Evolutionary conservation across 1,284 basidiomycete genomes (phyloP).

Genomic region (Rhodotorula sp.): DNA sequence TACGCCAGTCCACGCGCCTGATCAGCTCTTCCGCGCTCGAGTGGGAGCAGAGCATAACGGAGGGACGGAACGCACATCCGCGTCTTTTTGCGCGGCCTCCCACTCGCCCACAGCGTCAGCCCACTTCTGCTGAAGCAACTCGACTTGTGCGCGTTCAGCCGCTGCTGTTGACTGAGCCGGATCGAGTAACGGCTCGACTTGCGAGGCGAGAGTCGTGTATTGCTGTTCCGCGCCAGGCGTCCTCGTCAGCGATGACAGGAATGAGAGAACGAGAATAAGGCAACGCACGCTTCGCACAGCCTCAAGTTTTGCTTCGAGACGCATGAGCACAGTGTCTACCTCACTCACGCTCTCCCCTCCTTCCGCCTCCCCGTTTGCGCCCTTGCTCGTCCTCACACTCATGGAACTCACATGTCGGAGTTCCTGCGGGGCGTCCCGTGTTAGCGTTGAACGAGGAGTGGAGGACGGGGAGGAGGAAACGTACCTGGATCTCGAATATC

Average conservation of each 20-base stretch:
- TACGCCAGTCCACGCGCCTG: background rate
- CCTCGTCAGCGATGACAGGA: no score
- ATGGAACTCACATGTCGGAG: conserved; percentile 32
- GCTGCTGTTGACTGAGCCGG: background rate
- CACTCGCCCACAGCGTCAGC: conserved; percentile 67
- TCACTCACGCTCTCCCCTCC: conserved; percentile 53
- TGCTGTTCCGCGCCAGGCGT: conserved; percentile 48
- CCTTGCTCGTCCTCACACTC: background rate
- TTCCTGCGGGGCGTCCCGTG: conserved; percentile 22
- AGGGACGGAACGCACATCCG: conserved; percentile 56
- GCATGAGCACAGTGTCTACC: conserved; percentile 76
- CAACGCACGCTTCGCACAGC: conserved; percentile 52
- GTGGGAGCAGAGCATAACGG: no score
- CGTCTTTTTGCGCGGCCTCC: conserved; percentile 75
- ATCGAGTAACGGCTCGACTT: conserved; percentile 61
- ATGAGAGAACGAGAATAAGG: background rate
- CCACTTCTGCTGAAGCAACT: conserved; percentile 66
- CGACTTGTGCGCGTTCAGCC: conserved; percentile 53
- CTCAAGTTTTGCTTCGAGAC: conserved; percentile 75
- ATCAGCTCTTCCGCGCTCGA: background rate
- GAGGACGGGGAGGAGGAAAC: background rate
- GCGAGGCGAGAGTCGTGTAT: conserved; percentile 64
- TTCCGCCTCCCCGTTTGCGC: background rate
- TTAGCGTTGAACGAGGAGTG: background rate
- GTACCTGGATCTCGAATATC: conserved; percentile 44